A percentile compares a stretch with the other conserved stretches of the same genome.
phyloP scores from a whole-genome alignment of 2,329 filamentous ascomycete genomes.

The Xylariaceae sp. region DNA sequence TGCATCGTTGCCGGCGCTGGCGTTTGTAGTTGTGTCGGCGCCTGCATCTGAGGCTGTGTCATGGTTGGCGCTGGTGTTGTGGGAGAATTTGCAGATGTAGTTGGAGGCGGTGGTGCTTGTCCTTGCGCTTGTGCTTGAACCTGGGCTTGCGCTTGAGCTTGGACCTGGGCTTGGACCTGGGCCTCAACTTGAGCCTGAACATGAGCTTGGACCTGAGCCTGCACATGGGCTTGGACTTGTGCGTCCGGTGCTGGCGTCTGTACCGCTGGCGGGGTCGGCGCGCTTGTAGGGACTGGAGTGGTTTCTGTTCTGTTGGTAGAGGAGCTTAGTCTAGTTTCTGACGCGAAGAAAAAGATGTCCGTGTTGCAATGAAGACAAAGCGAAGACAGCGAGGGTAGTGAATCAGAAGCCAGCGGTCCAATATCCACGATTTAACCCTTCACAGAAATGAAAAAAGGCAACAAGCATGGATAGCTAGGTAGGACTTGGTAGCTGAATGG shows the following conservation, averaged over 20 bases:
- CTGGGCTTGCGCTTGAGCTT: neutral
- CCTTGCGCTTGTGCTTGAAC: no score
- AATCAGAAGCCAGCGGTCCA: neutral
- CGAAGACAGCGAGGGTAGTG: neutral
- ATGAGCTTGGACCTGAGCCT: neutral
- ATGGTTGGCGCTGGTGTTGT: constrained; percentile 1
- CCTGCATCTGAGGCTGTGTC: neutral
- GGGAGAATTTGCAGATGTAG: neutral
- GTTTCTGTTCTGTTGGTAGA: constrained; percentile 19
- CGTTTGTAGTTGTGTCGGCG: constrained; percentile 1
- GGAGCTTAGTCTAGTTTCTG: constrained; percentile 8
- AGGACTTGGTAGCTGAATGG: neutral
- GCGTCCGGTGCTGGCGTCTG: constrained; percentile 10
- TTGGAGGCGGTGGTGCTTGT: constrained; percentile 1
- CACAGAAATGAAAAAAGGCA: neutral
- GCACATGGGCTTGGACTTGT: neutral
- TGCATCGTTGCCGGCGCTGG: constrained; percentile 8
- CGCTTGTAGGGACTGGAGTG: constrained; percentile 14
- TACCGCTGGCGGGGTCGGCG: constrained; percentile 9
- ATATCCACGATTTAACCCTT: neutral
- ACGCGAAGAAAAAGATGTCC: neutral
- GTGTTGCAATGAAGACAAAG: neutral
- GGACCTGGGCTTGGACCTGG: neutral
- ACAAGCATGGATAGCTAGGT: constrained; percentile 1
- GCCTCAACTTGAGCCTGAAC: neutral